Evolutionary conservation across 2,329 filamentous ascomycete species (phyloP), one percentile per base, ranked within the genome.

Genomic region (Pleurostoma richardsiae): DNA sequence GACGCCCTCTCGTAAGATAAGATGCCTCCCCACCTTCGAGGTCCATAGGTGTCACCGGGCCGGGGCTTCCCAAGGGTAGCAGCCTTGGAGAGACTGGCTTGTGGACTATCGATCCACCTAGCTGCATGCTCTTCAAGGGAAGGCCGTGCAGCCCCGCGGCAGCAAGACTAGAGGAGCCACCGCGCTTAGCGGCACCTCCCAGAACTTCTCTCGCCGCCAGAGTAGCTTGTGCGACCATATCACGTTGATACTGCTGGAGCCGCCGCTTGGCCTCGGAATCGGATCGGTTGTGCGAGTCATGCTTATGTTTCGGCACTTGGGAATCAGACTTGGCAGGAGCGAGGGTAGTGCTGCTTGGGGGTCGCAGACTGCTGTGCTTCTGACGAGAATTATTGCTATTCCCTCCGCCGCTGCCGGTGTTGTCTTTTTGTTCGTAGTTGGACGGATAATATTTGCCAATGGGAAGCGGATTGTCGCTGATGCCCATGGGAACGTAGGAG

Each of bases 371-470:
- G 28, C 28, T 29, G 27, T 10, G 30, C n/a, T n/a, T 43, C 19
- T 19, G 19, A 42, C 11, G 56, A 52, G 4, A 56, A 52, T 43
- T 42, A 39, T 38, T 51, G 47, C 40, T 59, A 54, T 39, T 46
- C 44, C 47, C 48, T 52, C 47, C 41, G 40, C 47, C 56, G 44
- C 59, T 62, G 39, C 58, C 55, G 6, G 63, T 56, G 36, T 50
- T 41, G 43, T 62, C 65, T 43, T 67, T 59, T 29, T 65, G 67
- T 53, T 80, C 76, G 54, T 81, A 83, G 61, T 83, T 83, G 29
- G 77, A 74, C 1, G 80, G 80, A 49, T 83, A 82, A 55, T 83
- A 84, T 62, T 83, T 83, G 28, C 80, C 80, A 63, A 81, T 68
- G 0, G 79, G 76, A 30, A 80, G 62, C 4, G 69, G 62, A 33